phyloP scores from a whole-genome alignment of 2,329 filamentous ascomycete species.

The Alternaria alternata region DNA sequence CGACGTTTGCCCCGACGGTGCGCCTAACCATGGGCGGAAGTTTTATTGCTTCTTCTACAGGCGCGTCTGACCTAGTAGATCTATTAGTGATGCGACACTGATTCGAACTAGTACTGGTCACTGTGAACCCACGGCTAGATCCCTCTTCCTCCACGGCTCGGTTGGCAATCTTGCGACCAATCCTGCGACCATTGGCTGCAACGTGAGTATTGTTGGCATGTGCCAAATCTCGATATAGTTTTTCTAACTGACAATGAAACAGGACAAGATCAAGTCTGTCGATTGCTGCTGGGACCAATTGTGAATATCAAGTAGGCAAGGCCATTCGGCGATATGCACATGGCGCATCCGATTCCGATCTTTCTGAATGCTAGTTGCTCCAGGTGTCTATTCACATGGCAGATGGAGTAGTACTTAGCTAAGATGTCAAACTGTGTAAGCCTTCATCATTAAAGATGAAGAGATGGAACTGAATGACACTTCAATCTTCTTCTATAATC shows the following conservation, averaged over 20 bases:
- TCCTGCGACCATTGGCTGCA: not conserved
- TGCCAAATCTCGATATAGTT: not conserved
- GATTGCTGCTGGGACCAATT: not conserved
- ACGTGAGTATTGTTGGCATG: not conserved
- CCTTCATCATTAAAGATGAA: too few species aligned
- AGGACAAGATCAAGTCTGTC: conserved; percentile 1
- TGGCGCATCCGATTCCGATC: not conserved
- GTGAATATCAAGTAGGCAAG: not conserved
- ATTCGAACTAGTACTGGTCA: not conserved
- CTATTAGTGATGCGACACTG: not conserved
- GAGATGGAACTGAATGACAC: too few species aligned
- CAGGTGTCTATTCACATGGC: too few species aligned
- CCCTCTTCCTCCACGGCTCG: not conserved
- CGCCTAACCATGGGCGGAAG: not conserved
- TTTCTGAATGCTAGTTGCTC: not conserved
- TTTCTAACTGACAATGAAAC: not conserved
- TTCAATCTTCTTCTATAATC: too few species aligned
- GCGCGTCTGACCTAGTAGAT: not conserved
- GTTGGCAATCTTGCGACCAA: not conserved
- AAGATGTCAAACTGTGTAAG: too few species aligned
- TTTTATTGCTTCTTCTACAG: not conserved
- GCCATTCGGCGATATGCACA: not conserved
- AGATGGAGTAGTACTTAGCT: too few species aligned
- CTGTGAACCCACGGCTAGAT: not conserved
- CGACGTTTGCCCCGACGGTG: not conserved